A percentile compares a stretch with the other conserved stretches of the same genome.
phyloP scores from a whole-genome alignment of 2,329 filamentous ascomycete genomes.

The Aspergillus awamori region DNA sequence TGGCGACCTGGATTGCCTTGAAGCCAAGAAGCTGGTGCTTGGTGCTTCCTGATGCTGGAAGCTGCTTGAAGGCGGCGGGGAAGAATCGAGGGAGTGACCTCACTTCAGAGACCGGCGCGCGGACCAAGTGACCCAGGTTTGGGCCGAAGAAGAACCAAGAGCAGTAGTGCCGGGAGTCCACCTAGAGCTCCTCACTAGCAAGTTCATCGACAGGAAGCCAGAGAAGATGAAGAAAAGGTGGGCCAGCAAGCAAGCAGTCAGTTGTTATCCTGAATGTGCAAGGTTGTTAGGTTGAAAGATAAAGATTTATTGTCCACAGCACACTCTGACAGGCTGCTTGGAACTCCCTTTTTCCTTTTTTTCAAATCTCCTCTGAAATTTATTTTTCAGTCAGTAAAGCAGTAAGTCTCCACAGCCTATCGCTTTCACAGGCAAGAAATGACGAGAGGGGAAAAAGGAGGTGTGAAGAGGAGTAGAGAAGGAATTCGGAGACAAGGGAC shows the following conservation, averaged over 20 bases:
- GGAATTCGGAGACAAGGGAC: not conserved
- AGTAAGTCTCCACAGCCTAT: not conserved
- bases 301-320: not conserved
- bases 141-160: constrained; percentile 15
- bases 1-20: not conserved
- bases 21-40: not conserved
- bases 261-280: too few relatives aligned
- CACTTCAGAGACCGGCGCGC: constrained; percentile 23
- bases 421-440: not conserved
- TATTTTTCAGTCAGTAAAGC: too few relatives aligned
- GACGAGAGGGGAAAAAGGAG: not conserved
- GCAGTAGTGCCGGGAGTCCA: constrained; percentile 5
- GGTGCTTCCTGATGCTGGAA: not conserved
- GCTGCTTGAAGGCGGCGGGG: constrained; percentile 16
- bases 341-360: too few relatives aligned
- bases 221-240: not conserved
- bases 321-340: not conserved
- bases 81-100: constrained; percentile 18
- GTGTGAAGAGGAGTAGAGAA: not conserved
- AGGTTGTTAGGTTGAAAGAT: not conserved
- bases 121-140: constrained; percentile 23
- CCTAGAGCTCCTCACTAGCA: constrained; percentile 33
- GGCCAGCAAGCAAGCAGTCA: not conserved
- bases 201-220: constrained; percentile 25
- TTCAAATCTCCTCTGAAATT: too few relatives aligned